These are phyloP conservation scores for Xylaria grammica DNA, from an alignment of 495 filamentous ascomycete genomes.

Conservation along the genomic window DNA sequence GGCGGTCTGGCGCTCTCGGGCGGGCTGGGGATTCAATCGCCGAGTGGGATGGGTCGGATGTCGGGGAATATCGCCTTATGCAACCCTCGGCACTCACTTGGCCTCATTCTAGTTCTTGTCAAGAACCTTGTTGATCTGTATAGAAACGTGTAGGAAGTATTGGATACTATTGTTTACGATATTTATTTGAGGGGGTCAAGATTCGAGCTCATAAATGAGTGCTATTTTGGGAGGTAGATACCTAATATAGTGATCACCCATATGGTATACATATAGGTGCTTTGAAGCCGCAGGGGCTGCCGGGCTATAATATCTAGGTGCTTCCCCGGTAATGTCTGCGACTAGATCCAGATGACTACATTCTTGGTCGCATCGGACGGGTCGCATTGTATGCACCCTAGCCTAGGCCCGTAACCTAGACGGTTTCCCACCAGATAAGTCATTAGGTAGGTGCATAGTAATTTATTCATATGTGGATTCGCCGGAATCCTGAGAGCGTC, in stretches of 20 bases:
- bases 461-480: no score
- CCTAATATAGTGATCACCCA: neutral
- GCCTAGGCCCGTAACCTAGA: neutral
- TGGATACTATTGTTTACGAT: neutral
- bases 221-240: neutral
- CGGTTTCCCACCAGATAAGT: no score
- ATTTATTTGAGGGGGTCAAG: neutral
- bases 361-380: slow-evolving; percentile 7
- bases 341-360: neutral
- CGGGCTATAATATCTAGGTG: neutral
- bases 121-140: neutral
- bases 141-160: neutral
- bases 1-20: neutral
- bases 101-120: neutral
- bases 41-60: neutral
- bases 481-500: no score
- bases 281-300: slow-evolving; percentile 4
- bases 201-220: slow-evolving; percentile 2
- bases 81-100: slow-evolving; percentile 15
- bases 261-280: neutral
- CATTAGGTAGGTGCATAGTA: no score
- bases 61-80: neutral
- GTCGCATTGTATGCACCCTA: slow-evolving; percentile 10
- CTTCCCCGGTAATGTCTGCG: neutral
- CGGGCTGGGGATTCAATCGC: neutral